These are phyloP conservation scores for Phytophthora idaei DNA, from an alignment of 352 stramenopile species.

Conservation along the genomic window DNA sequence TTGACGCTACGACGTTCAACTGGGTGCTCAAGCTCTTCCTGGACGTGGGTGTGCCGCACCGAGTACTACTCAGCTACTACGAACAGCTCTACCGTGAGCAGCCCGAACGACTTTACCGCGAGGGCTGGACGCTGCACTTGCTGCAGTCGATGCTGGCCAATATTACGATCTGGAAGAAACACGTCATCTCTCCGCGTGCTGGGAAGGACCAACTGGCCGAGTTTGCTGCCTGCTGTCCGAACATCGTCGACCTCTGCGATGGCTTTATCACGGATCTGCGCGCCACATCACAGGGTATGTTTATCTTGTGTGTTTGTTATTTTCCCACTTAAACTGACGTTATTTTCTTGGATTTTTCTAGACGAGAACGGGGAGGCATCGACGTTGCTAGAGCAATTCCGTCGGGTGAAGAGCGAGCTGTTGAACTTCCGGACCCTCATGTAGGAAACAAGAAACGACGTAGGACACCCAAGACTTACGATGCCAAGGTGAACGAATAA, in stretches of 20 bases:
- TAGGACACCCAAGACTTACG: constrained; percentile 7
- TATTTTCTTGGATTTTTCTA: constrained; percentile 28
- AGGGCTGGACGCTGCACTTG: constrained; percentile 83
- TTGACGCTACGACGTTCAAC: constrained; percentile 76
- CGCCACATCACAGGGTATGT: constrained; percentile 76
- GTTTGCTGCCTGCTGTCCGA: constrained; percentile 79
- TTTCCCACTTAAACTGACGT: constrained; percentile 11
- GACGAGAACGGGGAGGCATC: constrained; percentile 66
- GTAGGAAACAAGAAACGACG: constrained; percentile 43
- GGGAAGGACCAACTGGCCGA: constrained; percentile 72
- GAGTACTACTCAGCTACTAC: constrained; percentile 78
- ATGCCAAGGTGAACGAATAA: constrained; percentile 49
- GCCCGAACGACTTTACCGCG: constrained; percentile 69
- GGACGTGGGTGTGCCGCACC: constrained; percentile 80
- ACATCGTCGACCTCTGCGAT: constrained; percentile 79
- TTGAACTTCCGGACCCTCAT: constrained; percentile 73
- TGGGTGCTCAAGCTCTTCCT: constrained; percentile 85
- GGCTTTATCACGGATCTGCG: constrained; percentile 84
- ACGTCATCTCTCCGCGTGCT: constrained; percentile 71
- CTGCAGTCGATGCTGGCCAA: constrained; percentile 77
- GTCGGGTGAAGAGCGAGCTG: constrained; percentile 73
- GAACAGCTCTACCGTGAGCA: constrained; percentile 82
- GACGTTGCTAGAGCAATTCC: constrained; percentile 74
- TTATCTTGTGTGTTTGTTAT: constrained; percentile 4
- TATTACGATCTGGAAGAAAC: constrained; percentile 83